Base-by-base conservation (phyloP, 139 green algal species). In the Chlamydomonas eustigma region DNA sequence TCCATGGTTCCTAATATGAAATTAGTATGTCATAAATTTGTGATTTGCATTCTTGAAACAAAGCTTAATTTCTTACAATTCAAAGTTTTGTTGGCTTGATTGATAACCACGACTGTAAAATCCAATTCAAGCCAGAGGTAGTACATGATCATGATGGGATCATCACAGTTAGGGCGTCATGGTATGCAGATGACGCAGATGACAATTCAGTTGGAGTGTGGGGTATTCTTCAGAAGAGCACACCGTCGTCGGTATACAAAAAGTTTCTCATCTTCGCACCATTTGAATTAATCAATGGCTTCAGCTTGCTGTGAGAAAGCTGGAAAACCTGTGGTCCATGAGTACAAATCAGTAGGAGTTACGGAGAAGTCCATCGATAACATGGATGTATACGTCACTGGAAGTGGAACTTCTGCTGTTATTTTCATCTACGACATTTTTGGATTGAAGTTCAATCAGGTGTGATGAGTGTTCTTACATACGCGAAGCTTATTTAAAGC, bases 371-470 rank as follows among this genome's bases (percentile, higher is more conserved):
- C 44, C 12, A 24, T 71, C 28, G 74, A 70, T 24, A 51, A 77
- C 58, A 8, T 79, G 36, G 70, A 77, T 4, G 66, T 81, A 0
- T 84, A 84, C 31, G n/a, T 64, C 6, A 73, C 70, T 36, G 75
- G 75, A 24, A 34, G 58, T 2, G 67, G 80, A 39, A 34, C 31
- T 1, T 5, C 24, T 4, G 70, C 52, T n/a, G 51, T 85, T 0
- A 44, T 85, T 2, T 37, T 85, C 5, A 50, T 85, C 3, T 39
- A 64, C 1, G 80, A 85, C 36, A 85, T 85, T 34, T 85, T 85
- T 38, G 76, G 80, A 1, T 78, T 85, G 52, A 31, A 68, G 0
- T 76, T 79, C 35, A 73, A 67, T 24, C 80, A 85, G 75, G 80
- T 78, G 35, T 5, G 24, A 33, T 63, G 66, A 70, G 32, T 6